Percentiles rank a stretch among this genome's conserved stretches.
phyloP scores from a whole-genome alignment of 1,284 basidiomycete species.

The Pseudozyma hubeiensis region DNA sequence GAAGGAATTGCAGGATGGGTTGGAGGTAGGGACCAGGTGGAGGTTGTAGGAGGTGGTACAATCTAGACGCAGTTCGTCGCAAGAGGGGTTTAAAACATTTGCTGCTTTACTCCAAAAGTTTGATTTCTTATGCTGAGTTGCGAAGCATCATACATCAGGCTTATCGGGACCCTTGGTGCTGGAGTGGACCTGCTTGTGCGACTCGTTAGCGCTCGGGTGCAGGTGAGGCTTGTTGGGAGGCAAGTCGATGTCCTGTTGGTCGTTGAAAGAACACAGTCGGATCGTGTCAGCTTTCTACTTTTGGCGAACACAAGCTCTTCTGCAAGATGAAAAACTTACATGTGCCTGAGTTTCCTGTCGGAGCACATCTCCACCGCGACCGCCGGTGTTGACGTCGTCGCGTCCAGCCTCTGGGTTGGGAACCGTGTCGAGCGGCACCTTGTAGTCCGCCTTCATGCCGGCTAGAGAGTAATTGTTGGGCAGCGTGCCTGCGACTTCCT shows the following conservation, averaged over 20 bases:
- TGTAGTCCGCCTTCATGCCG: conserved; percentile 35
- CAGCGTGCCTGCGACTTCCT: conserved; percentile 30
- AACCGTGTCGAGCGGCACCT: conserved; percentile 17
- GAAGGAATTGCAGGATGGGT: conserved; percentile 23
- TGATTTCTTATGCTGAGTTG: not conserved
- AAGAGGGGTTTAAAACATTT: too few relatives aligned
- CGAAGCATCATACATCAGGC: conserved; percentile 19
- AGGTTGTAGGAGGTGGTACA: conserved; percentile 17
- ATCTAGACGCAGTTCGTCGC: too few relatives aligned
- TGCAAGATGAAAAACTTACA: conserved; percentile 14
- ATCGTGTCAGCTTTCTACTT: not conserved
- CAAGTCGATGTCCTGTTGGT: conserved; percentile 35
- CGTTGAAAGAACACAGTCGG: not conserved
- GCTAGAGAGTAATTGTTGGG: conserved; percentile 42
- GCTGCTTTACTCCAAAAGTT: too few relatives aligned
- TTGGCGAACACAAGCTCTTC: too few relatives aligned
- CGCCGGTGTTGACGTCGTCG: conserved; percentile 40
- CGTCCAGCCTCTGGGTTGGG: conserved; percentile 36
- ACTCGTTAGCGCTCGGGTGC: conserved; percentile 33
- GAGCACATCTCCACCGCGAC: conserved; percentile 30
- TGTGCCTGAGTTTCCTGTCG: conserved; percentile 25
- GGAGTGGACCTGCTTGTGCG: conserved; percentile 31
- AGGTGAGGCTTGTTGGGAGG: conserved; percentile 36
- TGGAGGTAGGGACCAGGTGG: conserved; percentile 46
- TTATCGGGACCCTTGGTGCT: conserved; percentile 33